Percentiles rank a stretch among this genome's conserved stretches.
Evolutionary conservation across 2,329 filamentous ascomycete species (phyloP).

Genomic region (Shiraia bambusicola): DNA sequence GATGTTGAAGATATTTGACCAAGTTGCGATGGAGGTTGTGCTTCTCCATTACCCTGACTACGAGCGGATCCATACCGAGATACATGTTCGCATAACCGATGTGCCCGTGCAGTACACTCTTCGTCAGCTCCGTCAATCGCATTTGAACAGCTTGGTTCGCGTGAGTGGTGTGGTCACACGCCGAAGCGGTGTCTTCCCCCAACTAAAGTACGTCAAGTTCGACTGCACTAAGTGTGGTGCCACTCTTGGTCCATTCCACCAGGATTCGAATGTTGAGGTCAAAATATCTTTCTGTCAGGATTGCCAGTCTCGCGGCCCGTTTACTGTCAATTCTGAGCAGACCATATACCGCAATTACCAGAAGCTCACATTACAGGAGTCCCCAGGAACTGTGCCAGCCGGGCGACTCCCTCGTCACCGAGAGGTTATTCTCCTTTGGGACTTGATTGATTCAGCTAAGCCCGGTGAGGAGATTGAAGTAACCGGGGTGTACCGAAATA

Average conservation of each 20-base stretch:
- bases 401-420: conserved; percentile 90
- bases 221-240: conserved; percentile 91
- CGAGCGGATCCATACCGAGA: conserved; percentile 94
- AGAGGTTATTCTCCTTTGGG: conserved; percentile 94
- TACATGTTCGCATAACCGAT: conserved; percentile 95
- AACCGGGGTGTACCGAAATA: conserved; percentile 95
- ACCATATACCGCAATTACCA: conserved; percentile 99
- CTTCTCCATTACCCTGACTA: conserved; percentile 97
- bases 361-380: conserved; percentile 94
- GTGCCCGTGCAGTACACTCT: conserved; percentile 93
- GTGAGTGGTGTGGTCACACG: conserved; percentile 95
- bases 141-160: conserved; percentile 91
- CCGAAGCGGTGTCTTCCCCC: conserved; percentile 91
- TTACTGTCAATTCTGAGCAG: conserved; percentile 94
- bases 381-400: conserved; percentile 92
- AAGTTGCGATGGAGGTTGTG: conserved; percentile 94
- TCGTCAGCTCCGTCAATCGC: conserved; percentile 89
- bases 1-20: conserved; percentile 92
- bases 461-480: conserved; percentile 97
- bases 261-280: conserved; percentile 94
- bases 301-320: conserved; percentile 92
- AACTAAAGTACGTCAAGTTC: conserved; percentile 98
- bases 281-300: conserved; percentile 96
- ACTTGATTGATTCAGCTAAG: conserved; percentile 94
- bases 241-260: conserved; percentile 92